Evolutionary conservation across 108 stramenopile genomes (phyloP), one percentile per base, ranked within the genome.

Genomic region (Skeletonema grethae): DNA sequence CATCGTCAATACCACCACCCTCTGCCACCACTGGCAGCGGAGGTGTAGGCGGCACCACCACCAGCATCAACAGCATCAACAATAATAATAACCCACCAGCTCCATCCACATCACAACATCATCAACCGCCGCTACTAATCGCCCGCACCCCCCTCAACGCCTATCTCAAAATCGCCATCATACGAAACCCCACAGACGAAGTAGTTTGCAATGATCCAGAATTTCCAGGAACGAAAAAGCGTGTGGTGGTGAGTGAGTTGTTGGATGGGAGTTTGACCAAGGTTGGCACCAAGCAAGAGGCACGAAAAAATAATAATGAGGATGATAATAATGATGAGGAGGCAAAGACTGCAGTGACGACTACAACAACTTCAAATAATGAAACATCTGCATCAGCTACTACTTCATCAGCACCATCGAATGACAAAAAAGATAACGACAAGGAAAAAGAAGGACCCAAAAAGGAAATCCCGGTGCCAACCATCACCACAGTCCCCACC

Each of bases 111-210:
- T 0, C 32, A 4, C 32, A 43, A 0, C 41, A 5, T n/a, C 41
- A 43, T 4, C 41, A n/a, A 35, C 62, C 32, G 4, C 70, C 48
- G 16, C 53, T 18, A 29, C 28, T 68, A 7, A 73, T 78, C 5
- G 65, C 77, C n/a, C 74, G 78, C 11, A 68, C 89, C 1, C 83
- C 86, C 8, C 79, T 94, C 55, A 89, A 94, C 80, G 85, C 84
- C 7, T 94, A 94, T 76, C 88, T 87, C 63, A 87, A 89, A 63
- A 65, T 94, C 1, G 85, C 93, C 35, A 77, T 94, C 25, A 84
- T 94, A 65, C 86, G 93, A 57, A 65, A 78, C 9, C 55, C 72
- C 4, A 73, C 62, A 5, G 93, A 94, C 63, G 79, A 69, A 16
- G 75, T 94, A 7, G 69, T 80, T 1, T 91, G 85, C 73, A 86